phyloP scores from a whole-genome alignment of 2,329 filamentous ascomycete species.

The Xylaria sp. region DNA sequence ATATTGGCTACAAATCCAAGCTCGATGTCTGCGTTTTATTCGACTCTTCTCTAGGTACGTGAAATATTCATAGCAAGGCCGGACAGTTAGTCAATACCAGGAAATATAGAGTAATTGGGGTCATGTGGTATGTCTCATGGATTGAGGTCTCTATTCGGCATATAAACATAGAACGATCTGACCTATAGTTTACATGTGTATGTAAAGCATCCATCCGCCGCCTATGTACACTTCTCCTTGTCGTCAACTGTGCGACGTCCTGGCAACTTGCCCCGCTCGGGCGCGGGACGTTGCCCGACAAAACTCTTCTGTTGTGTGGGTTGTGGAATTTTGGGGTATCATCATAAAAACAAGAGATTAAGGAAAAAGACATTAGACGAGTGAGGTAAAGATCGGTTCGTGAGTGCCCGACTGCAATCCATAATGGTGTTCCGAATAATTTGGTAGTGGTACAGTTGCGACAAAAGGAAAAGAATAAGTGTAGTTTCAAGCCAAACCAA shows the following conservation, averaged over 20 bases:
- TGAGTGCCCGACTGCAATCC: slow-evolving; percentile 28
- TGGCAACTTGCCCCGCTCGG: slow-evolving; percentile 16
- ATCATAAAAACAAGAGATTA: slow-evolving; percentile 31
- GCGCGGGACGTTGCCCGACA: slow-evolving; percentile 26
- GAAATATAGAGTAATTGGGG: neutral
- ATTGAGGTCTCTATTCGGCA: slow-evolving; percentile 25
- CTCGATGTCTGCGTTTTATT: neutral
- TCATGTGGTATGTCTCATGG: slow-evolving; percentile 18
- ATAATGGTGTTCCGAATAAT: slow-evolving; percentile 32
- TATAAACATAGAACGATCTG: slow-evolving; percentile 12
- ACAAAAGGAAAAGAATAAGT: slow-evolving; percentile 27
- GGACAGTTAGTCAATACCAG: neutral
- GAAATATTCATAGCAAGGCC: neutral
- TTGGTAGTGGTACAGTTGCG: slow-evolving; percentile 33
- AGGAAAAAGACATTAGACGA: slow-evolving; percentile 31
- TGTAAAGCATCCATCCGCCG: slow-evolving; percentile 28
- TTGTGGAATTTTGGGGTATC: slow-evolving; percentile 35
- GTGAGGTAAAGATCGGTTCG: slow-evolving; percentile 23
- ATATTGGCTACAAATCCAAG: neutral
- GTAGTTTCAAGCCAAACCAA: slow-evolving; percentile 24
- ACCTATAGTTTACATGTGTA: slow-evolving; percentile 20
- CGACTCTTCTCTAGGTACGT: neutral
- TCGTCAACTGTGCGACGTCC: slow-evolving; percentile 7
- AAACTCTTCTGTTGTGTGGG: slow-evolving; percentile 17
- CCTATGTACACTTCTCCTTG: slow-evolving; percentile 34